Base-by-base conservation (phyloP, 495 filamentous ascomycete species). In the Viridothelium virens region DNA sequence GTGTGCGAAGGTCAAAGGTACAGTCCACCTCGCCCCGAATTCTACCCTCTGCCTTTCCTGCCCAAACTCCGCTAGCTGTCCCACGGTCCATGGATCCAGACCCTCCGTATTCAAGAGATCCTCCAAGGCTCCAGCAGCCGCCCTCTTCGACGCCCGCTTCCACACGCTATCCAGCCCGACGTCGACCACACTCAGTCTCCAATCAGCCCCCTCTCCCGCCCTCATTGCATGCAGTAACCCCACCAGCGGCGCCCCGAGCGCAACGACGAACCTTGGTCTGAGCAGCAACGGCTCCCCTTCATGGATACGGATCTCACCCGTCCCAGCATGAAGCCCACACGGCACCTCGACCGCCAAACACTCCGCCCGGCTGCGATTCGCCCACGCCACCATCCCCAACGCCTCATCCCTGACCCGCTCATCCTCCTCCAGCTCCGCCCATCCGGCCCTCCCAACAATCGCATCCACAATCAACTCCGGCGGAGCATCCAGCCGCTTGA, bases 391-490 rank as follows among this genome's bases (percentile, higher is more conserved):
- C 2, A 86, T 86, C 0, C 86, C 89, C 73, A 92, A 91, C 68
- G 96, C 91, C 48, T 90, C 88, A 31, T 18, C 14, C 53, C 38
- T 12, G 34, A 38, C 9, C 18, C 64, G 48, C 5, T 50, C 44
- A n/a, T 67, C 33, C 3, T 61, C 33, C 10, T 85, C 89, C 31
- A 88, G 80, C 37, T 96, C 80, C 64, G 92, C 89, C 47, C 96
- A 96, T 9, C 86, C 85, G 56, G 90, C 81, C 62, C 92, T 89
- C 25, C 91, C 90, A 2, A 98, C 83, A 18, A 98, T 76, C 1
- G 91, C 92, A 77, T 98, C 94, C 39, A 98, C 81, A 63, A 97
- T 90, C 63, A 97, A 77, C 56, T 92, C 90, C 2, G 91, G 83
- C 1, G 85, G 80, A 39, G 84, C 77, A 61, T 89, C 83, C 3